Conservation (phyloP, 164 flowering plant genomes). For the Taxillus chinensis region DNA sequence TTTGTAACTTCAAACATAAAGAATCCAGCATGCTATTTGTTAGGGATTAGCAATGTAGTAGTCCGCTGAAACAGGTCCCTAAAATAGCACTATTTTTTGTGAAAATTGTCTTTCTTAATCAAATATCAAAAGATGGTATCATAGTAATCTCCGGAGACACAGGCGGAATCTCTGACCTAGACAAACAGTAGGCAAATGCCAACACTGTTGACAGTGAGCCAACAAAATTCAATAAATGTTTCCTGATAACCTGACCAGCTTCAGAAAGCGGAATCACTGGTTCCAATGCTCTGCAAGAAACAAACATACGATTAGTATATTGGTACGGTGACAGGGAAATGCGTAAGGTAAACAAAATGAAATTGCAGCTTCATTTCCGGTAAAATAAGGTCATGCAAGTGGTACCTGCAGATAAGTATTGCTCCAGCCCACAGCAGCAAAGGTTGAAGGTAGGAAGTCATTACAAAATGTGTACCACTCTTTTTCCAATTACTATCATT, state of each 20-base stretch:
- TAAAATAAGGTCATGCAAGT: not conserved
- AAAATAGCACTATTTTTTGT: too few relatives aligned
- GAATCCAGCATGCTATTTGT: too few relatives aligned
- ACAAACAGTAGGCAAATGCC: slow-evolving; percentile 78
- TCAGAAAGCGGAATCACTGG: slow-evolving; percentile 74
- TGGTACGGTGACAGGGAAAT: not conserved
- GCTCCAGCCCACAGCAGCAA: slow-evolving; percentile 84
- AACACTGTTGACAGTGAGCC: slow-evolving; percentile 86
- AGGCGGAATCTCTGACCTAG: slow-evolving; percentile 40
- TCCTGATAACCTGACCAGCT: slow-evolving; percentile 74
- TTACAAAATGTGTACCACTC: slow-evolving; percentile 54
- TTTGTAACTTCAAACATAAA: too few relatives aligned
- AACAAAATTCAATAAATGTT: slow-evolving; percentile 64
- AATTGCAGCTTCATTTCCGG: not conserved
- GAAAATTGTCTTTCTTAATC: too few relatives aligned
- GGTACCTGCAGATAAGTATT: slow-evolving; percentile 75
- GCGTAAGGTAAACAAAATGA: not conserved
- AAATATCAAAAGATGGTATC: not conserved
- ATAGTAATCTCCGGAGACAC: not conserved
- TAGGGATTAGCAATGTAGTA: too few relatives aligned
- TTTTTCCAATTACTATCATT: slow-evolving; percentile 68
- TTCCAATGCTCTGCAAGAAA: slow-evolving; percentile 63
- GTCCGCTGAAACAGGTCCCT: too few relatives aligned
- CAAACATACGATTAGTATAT: slow-evolving; percentile 1
- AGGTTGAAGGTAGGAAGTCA: slow-evolving; percentile 71